Evolutionary conservation across 495 filamentous ascomycete genomes (phyloP).

Genomic region (Xylaria scruposa): DNA sequence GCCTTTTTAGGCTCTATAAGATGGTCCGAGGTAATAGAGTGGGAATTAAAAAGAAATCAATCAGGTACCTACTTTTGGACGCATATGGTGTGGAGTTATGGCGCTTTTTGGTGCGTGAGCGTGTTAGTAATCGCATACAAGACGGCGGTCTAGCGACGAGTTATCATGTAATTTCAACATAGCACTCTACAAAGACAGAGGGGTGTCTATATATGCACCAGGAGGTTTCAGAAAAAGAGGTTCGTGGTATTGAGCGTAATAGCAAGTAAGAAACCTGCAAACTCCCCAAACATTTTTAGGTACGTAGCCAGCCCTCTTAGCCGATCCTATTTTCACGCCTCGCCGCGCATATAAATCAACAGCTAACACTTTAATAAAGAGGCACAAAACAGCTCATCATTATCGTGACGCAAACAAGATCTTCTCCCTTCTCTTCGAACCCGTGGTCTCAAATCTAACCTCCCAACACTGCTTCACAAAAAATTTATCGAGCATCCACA

Average conservation of each 20-base stretch:
- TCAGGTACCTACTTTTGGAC: background rate
- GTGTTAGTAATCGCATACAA: background rate
- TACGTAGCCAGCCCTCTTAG: conserved; percentile 13
- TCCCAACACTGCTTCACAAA: background rate
- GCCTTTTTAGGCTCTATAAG: background rate
- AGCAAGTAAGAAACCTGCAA: conserved; percentile 14
- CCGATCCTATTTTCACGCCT: conserved; percentile 11
- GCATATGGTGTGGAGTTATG: background rate
- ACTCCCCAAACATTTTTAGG: conserved; percentile 13
- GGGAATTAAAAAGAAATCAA: background rate
- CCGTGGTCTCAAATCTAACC: background rate
- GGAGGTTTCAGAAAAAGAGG: background rate
- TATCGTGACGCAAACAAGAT: conserved; percentile 2
- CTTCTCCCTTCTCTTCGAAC: background rate
- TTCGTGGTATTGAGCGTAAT: conserved; percentile 17
- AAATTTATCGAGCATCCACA: conserved; percentile 42
- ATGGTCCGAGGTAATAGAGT: background rate
- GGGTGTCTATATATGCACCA: background rate
- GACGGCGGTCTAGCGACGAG: too few relatives aligned
- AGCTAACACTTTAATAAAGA: conserved; percentile 16
- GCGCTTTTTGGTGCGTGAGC: background rate
- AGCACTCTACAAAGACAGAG: background rate
- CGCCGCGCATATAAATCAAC: conserved; percentile 15
- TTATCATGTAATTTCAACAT: background rate
- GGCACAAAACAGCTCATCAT: conserved; percentile 10